Evolutionary conservation across 169 alveolate species (phyloP), one percentile per base, ranked within the genome.

Genomic region (Cryptosporidium meleagridis): DNA sequence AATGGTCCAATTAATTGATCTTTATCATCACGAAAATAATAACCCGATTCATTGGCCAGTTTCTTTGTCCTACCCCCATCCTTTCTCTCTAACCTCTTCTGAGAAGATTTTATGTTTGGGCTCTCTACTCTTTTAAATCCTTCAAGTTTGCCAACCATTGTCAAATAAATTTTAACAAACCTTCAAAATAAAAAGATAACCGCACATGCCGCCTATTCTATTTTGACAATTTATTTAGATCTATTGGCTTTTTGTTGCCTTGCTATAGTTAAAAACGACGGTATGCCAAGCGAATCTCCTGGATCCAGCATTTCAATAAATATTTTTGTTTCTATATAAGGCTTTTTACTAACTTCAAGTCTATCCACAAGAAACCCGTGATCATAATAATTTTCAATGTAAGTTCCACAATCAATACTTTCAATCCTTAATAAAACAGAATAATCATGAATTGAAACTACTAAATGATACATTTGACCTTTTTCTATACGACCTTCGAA

Each of bases 1-100:
- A 80, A 80, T 26, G 89, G 89, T 26, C 89, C 89, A 44, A 80
- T 80, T 29, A 80, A 62, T 16, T 80, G 65, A 44, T 80, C 89
- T 5, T 61, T 80, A 29, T 80, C 89, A 65, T 80, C 89, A 18
- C 75, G 69, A 37, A 26, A 80, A 41, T 80, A 80, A 51, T 80
- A 80, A 23, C 75, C 75, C 3, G 62, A 80, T n/a, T 37, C 75
- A 62, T 61, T 29, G 0, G 23, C 0, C 10, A 51, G 21, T 80
- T 80, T 80, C 7, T 59, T 59, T 23, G 55, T 21, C 29, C 44
- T 62, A 0, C 3, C 69, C 2, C 48, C 45, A 41, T 44, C 89
- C 35, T 41, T 65, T 35, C 51, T 37, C 3, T 59, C 80, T 0
- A 62, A 37, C 70, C 80, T 80, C n/a, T 65, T 80, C 45, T 80